phyloP scores from a whole-genome alignment of 2,329 filamentous ascomycete genomes.

The Venturia nashicola region DNA sequence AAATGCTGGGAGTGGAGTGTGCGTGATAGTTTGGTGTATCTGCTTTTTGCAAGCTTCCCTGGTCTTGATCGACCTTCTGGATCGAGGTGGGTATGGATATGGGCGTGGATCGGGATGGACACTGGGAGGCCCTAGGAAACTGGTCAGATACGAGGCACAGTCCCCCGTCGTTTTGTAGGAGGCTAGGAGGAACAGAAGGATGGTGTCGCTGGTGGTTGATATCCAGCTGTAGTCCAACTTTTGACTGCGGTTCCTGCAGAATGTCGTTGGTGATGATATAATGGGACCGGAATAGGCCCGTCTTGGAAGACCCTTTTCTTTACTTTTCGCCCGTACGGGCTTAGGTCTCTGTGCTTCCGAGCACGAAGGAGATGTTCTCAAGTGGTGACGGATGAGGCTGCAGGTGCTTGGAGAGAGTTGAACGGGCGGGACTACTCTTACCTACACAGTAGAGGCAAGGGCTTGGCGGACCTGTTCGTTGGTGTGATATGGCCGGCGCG shows the following conservation, averaged over 20 bases:
- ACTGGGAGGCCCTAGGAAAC: neutral
- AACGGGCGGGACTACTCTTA: neutral
- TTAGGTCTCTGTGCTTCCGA: neutral
- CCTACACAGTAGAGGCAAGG: neutral
- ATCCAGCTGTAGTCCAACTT: neutral
- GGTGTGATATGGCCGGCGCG: neutral
- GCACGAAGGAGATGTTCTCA: neutral
- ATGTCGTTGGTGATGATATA: neutral
- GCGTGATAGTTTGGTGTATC: neutral
- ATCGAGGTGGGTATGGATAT: neutral
- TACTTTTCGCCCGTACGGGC: neutral
- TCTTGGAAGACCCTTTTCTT: neutral
- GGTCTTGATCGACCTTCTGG: neutral
- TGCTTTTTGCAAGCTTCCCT: slow-evolving; percentile 1
- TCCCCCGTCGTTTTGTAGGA: neutral
- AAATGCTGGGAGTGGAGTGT: neutral
- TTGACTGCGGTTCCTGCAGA: neutral
- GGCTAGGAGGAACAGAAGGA: neutral
- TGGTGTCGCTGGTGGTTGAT: neutral
- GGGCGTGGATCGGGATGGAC: neutral
- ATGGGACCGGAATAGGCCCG: neutral
- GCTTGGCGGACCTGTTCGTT: neutral
- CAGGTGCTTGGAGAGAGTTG: neutral
- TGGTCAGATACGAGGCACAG: neutral
- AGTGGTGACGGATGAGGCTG: neutral